Evolutionary conservation across 2,329 filamentous ascomycete species (phyloP).

Genomic region (Zasmidium cellare): DNA sequence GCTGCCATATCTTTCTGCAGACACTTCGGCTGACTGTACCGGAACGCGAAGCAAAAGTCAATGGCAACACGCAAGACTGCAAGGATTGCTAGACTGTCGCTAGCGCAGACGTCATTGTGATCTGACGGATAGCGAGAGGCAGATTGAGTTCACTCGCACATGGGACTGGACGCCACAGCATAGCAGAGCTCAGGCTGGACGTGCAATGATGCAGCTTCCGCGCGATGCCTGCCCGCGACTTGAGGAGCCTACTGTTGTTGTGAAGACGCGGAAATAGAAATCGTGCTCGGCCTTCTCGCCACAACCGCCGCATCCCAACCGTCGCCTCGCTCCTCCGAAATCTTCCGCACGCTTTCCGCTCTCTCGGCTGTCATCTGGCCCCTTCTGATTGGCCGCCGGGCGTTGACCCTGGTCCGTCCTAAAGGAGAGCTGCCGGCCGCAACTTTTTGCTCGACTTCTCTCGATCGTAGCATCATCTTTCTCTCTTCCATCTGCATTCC

Average conservation of each 20-base stretch:
- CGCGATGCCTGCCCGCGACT: not conserved
- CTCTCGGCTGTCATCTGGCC: not conserved
- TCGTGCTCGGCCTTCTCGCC: not conserved
- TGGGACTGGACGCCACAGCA: not conserved
- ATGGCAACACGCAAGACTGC: not conserved
- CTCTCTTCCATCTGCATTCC: conserved; percentile 1
- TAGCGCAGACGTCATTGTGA: not conserved
- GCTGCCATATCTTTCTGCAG: not conserved
- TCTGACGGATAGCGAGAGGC: not conserved
- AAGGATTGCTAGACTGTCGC: too few species aligned
- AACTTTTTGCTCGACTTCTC: not conserved
- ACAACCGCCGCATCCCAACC: not conserved
- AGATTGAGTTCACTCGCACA: conserved; percentile 7
- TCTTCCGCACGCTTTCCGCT: not conserved
- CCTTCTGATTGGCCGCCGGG: not conserved
- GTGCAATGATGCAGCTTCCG: not conserved
- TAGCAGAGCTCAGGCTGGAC: not conserved
- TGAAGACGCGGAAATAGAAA: not conserved
- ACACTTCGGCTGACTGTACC: not conserved
- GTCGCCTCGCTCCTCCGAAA: too few species aligned
- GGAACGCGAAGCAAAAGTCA: not conserved
- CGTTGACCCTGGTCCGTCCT: not conserved
- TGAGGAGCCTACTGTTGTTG: too few species aligned
- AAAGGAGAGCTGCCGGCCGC: not conserved
- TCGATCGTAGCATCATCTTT: conserved; percentile 6